phyloP scores from a whole-genome alignment of 2,329 filamentous ascomycete genomes.

The Simplicillium sp. region DNA sequence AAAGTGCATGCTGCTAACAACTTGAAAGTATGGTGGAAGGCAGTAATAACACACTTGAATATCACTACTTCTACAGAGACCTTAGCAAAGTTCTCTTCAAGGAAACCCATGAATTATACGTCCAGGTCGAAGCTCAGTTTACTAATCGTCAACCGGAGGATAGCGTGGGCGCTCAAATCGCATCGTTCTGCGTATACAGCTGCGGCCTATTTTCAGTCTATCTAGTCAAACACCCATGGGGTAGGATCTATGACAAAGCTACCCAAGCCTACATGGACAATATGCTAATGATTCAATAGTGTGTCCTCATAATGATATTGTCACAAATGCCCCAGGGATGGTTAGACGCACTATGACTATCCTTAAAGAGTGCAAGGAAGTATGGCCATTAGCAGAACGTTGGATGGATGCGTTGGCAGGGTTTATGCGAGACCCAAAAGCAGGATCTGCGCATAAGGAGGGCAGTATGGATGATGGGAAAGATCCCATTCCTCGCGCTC shows the following conservation, averaged over 20 bases:
- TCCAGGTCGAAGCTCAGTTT: constrained; percentile 43
- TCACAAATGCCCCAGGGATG: constrained; percentile 32
- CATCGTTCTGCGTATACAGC: constrained; percentile 45
- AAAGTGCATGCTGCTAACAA: not conserved
- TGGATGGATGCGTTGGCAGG: constrained; percentile 41
- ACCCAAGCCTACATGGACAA: not conserved
- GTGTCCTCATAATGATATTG: constrained; percentile 29
- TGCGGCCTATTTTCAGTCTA: constrained; percentile 44
- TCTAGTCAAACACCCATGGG: constrained; percentile 38
- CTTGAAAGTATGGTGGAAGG: constrained; percentile 31
- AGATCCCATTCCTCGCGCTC: constrained; percentile 18
- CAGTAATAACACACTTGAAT: constrained; percentile 24
- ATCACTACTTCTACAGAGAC: constrained; percentile 28
- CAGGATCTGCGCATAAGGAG: constrained; percentile 26
- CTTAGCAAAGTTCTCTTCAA: constrained; percentile 38
- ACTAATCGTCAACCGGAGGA: constrained; percentile 33
- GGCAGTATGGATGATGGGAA: constrained; percentile 41
- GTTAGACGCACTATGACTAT: constrained; percentile 34
- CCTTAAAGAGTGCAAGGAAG: constrained; percentile 35
- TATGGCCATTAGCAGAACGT: constrained; percentile 42
- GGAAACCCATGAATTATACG: constrained; percentile 36
- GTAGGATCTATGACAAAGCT: constrained; percentile 21
- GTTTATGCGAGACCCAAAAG: constrained; percentile 34
- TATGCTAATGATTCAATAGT: constrained; percentile 20
- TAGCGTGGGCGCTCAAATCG: constrained; percentile 43